Percentiles rank a stretch among this genome's conserved stretches.
Evolutionary conservation across 2,329 filamentous ascomycete genomes (phyloP).

Genomic region (Colletotrichum godetiae): DNA sequence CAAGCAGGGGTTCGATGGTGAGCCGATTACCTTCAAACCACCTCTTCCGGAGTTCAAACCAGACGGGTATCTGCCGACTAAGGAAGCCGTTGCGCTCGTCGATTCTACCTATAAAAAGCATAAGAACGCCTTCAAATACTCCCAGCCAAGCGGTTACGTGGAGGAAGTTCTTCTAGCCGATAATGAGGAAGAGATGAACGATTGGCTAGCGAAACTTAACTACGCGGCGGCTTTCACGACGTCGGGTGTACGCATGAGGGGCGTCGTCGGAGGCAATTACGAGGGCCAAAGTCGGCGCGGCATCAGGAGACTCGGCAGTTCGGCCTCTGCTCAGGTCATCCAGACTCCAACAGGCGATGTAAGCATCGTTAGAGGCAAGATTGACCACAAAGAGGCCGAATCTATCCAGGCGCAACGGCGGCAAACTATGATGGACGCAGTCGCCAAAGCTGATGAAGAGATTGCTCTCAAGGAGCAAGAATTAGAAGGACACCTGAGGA

Average conservation of each 20-base stretch:
- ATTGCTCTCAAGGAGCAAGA: slow-evolving; percentile 78
- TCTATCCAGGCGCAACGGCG: slow-evolving; percentile 87
- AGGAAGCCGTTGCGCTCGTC: slow-evolving; percentile 88
- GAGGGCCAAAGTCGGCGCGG: slow-evolving; percentile 82
- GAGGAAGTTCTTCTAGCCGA: slow-evolving; percentile 94
- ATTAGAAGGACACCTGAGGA: slow-evolving; percentile 85
- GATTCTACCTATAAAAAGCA: slow-evolving; percentile 93
- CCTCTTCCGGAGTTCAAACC: slow-evolving; percentile 93
- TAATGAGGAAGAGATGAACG: slow-evolving; percentile 90
- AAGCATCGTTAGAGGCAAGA: slow-evolving; percentile 76
- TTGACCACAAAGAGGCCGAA: slow-evolving; percentile 84
- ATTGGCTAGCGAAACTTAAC: slow-evolving; percentile 96
- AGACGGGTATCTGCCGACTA: slow-evolving; percentile 91
- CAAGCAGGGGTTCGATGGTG: slow-evolving; percentile 79
- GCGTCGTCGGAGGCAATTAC: slow-evolving; percentile 85
- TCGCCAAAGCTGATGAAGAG: slow-evolving; percentile 84
- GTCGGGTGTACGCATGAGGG: slow-evolving; percentile 89
- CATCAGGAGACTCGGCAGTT: slow-evolving; percentile 76
- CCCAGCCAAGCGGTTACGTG: slow-evolving; percentile 80
- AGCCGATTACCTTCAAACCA: slow-evolving; percentile 89
- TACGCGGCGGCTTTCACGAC: slow-evolving; percentile 96
- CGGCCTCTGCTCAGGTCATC: slow-evolving; percentile 68
- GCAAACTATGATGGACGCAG: slow-evolving; percentile 85
- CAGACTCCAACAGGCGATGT: slow-evolving; percentile 80
- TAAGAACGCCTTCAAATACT: slow-evolving; percentile 93